These are phyloP conservation scores for Phytophthora fragariae DNA, from an alignment of 352 stramenopile species.

Conservation along the genomic window DNA sequence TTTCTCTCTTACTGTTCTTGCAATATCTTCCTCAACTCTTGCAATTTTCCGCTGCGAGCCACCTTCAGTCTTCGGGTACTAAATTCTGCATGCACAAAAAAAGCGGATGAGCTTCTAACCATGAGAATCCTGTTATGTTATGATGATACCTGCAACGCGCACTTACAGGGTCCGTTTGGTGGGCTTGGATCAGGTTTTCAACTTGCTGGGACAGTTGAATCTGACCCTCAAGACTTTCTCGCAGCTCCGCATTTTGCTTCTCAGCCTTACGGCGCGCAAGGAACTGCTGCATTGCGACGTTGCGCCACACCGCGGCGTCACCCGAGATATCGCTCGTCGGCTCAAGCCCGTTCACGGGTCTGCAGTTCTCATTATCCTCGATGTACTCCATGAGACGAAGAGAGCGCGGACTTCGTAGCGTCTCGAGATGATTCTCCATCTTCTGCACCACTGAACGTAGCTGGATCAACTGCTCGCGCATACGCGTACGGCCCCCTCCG, in stretches of 20 bases:
- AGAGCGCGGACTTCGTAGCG: conserved; percentile 24
- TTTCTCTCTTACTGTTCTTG: too few relatives aligned
- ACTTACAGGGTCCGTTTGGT: conserved; percentile 21
- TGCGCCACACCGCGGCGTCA: conserved; percentile 2
- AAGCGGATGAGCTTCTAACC: not conserved
- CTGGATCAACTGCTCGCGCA: conserved; percentile 36
- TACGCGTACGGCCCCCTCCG: conserved; percentile 1
- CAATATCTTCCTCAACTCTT: not conserved
- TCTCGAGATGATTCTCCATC: conserved; percentile 32
- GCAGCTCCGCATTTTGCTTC: conserved; percentile 27
- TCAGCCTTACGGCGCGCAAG: conserved; percentile 23
- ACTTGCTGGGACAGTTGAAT: conserved; percentile 33
- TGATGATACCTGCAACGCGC: not conserved
- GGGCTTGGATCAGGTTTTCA: conserved; percentile 23
- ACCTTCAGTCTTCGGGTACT: not conserved
- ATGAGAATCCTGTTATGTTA: not conserved
- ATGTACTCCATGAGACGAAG: conserved; percentile 5
- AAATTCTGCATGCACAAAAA: not conserved
- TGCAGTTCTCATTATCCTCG: conserved; percentile 10
- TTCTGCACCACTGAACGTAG: conserved; percentile 30
- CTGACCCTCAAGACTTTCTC: conserved; percentile 15
- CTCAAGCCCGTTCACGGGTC: not conserved
- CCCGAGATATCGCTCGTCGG: not conserved
- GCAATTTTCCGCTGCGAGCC: not conserved
- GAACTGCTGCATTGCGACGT: conserved; percentile 31